Evolutionary conservation across 441 rosid species (phyloP).

Genomic region (Lepidium campestre): DNA sequence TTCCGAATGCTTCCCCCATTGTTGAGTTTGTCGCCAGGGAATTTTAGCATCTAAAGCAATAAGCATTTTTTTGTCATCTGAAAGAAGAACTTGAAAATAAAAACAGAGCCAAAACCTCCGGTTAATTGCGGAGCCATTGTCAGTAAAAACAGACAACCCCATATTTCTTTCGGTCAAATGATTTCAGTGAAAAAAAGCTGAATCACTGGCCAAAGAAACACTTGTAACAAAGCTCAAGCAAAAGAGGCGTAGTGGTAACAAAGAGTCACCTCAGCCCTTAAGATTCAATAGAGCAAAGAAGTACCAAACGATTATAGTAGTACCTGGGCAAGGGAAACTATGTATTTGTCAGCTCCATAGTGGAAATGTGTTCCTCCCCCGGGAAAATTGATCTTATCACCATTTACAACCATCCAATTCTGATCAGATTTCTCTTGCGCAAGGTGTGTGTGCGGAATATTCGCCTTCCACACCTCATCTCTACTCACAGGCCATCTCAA

Average conservation of each 20-base stretch:
- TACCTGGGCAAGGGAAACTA: slow-evolving; percentile 81
- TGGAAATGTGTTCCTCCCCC: slow-evolving; percentile 99
- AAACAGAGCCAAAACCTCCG: slow-evolving; percentile 11
- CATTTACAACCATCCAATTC: slow-evolving; percentile 94
- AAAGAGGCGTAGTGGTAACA: background rate
- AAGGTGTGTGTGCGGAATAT: slow-evolving; percentile 93
- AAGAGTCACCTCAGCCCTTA: background rate
- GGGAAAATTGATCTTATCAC: slow-evolving; percentile 88
- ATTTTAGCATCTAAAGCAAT: slow-evolving; percentile 75
- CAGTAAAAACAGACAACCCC: background rate
- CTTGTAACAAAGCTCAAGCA: background rate
- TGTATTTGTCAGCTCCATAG: slow-evolving; percentile 91
- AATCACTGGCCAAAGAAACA: background rate
- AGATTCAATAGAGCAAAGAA: background rate
- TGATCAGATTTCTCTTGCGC: slow-evolving; percentile 96
- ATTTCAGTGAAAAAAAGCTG: no score
- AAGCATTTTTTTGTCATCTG: slow-evolving; percentile 26
- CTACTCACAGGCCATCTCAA: slow-evolving; percentile 90
- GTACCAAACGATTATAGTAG: background rate
- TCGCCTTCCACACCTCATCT: slow-evolving; percentile 94
- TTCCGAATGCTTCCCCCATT: slow-evolving; percentile 71
- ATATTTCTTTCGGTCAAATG: background rate
- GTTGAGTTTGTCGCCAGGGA: slow-evolving; percentile 76
- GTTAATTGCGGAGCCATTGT: background rate
- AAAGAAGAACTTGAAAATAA: slow-evolving; percentile 22